Conservation (phyloP, 495 filamentous ascomycete genomes). For the Collariella sp. region DNA sequence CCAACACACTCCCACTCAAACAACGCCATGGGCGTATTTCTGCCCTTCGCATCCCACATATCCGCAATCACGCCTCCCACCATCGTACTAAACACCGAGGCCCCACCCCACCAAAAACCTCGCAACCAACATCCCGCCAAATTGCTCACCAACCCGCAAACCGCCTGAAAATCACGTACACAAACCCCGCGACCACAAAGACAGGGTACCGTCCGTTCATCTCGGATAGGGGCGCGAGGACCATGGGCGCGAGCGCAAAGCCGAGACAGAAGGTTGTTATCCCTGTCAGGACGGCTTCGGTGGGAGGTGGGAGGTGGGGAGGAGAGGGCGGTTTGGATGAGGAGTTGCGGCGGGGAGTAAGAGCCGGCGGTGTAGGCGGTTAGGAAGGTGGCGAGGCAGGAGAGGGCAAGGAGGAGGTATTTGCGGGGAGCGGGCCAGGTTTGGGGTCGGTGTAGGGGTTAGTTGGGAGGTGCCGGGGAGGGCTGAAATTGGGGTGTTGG, state of each 20-base stretch:
- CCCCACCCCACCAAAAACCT: conserved; percentile 71
- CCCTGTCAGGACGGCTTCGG: conserved; percentile 59
- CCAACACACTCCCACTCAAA: conserved; percentile 67
- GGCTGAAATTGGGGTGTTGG: conserved; percentile 1
- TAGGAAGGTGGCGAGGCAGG: conserved; percentile 64
- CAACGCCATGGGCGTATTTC: conserved; percentile 86
- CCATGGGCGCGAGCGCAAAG: conserved; percentile 81
- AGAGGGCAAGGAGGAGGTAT: conserved; percentile 61
- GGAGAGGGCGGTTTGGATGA: conserved; percentile 57
- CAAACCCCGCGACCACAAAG: conserved; percentile 61
- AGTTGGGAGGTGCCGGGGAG: conserved; percentile 56
- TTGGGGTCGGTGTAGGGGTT: conserved; percentile 58
- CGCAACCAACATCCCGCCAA: conserved; percentile 69
- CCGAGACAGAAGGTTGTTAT: conserved; percentile 78
- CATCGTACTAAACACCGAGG: conserved; percentile 82
- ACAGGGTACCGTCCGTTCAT: conserved; percentile 76
- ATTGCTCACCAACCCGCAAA: conserved; percentile 64
- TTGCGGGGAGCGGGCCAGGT: conserved; percentile 65
- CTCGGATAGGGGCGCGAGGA: conserved; percentile 84
- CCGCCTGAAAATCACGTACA: conserved; percentile 62
- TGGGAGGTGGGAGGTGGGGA: conserved; percentile 37
- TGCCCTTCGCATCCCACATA: conserved; percentile 67
- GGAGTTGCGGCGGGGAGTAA: conserved; percentile 56
- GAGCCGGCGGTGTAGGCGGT: conserved; percentile 79
- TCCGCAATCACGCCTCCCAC: conserved; percentile 88